A percentile compares a stretch with the other conserved stretches of the same genome.
phyloP scores from a whole-genome alignment of 805 yeast genomes.

The Candida palmyrensis region DNA sequence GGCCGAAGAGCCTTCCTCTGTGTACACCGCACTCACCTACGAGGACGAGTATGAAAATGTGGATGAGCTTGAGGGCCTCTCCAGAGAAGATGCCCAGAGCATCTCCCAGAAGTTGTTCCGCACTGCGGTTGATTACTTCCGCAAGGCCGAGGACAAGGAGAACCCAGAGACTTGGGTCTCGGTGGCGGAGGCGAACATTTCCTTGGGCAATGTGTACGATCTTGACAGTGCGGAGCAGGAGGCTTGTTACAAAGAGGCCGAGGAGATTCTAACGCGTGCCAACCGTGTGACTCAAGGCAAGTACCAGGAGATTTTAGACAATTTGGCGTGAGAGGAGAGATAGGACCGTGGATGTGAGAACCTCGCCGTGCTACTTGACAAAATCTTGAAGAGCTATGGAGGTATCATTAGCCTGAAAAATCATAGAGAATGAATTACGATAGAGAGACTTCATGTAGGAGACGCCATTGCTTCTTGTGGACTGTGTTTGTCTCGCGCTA shows the following conservation, averaged over 20 bases:
- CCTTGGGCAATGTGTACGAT: slow-evolving; percentile 69
- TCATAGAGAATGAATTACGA: too few relatives aligned
- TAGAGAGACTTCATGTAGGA: too few relatives aligned
- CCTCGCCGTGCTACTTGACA: too few relatives aligned
- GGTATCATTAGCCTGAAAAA: too few relatives aligned
- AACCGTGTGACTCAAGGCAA: slow-evolving; percentile 78
- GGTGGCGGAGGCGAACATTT: slow-evolving; percentile 81
- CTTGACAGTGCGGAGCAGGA: slow-evolving; percentile 67
- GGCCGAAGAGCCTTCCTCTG: slow-evolving; percentile 55
- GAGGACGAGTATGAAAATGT: slow-evolving; percentile 38
- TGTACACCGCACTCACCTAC: slow-evolving; percentile 53
- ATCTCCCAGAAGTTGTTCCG: slow-evolving; percentile 44
- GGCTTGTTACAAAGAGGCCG: slow-evolving; percentile 61
- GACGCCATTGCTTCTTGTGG: too few relatives aligned
- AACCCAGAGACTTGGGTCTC: slow-evolving; percentile 80
- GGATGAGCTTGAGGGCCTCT: slow-evolving; percentile 31
- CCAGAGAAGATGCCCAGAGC: slow-evolving; percentile 39
- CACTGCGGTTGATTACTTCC: slow-evolving; percentile 54
- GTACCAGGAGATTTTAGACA: slow-evolving; percentile 58
- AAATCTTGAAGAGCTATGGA: too few relatives aligned
- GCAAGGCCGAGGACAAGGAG: slow-evolving; percentile 58
- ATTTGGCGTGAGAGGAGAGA: slow-evolving; percentile 22
- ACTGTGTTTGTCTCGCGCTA: too few relatives aligned
- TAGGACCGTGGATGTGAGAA: too few relatives aligned
- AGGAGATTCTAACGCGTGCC: slow-evolving; percentile 60